These are phyloP conservation scores for Trametes coccinea DNA, from an alignment of 768 basidiomycete species.

Conservation along the genomic window DNA sequence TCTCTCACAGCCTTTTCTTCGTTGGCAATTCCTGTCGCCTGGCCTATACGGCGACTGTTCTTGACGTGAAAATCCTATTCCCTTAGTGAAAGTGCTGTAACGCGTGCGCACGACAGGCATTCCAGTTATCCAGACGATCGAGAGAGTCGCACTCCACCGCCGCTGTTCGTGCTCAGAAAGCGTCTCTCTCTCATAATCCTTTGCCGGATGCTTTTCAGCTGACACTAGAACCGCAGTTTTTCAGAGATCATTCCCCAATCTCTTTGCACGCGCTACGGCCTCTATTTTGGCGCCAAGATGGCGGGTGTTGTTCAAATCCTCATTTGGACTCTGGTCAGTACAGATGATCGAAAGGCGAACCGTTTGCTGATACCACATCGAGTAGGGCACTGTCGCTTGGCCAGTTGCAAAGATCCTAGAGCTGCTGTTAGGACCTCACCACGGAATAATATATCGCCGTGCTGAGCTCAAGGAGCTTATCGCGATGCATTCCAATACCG, in stretches of 20 bases:
- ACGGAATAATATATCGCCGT: constrained; percentile 89
- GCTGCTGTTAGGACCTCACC: constrained; percentile 74
- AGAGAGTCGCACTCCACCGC: no score
- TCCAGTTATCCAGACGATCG: no score
- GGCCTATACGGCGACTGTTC: no score
- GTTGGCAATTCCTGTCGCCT: no score
- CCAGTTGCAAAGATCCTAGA: constrained; percentile 85
- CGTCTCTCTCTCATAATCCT: no score
- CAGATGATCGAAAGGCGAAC: no score
- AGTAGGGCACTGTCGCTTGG: constrained; percentile 77
- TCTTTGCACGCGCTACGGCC: constrained; percentile 87
- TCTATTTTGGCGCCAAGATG: constrained; percentile 88
- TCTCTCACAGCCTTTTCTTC: no score
- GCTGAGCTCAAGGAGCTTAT: constrained; percentile 86
- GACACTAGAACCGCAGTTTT: constrained; percentile 50
- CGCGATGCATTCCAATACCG: constrained; percentile 77
- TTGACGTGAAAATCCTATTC: no score
- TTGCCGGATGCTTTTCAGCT: no score
- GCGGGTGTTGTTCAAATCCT: constrained; percentile 65
- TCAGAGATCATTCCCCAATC: constrained; percentile 92
- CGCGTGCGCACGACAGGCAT: no score
- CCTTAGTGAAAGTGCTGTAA: no score
- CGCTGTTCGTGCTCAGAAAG: no score
- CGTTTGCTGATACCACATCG: neutral
- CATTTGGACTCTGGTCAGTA: constrained; percentile 63